These are phyloP conservation scores for Crucibulum laeve DNA, from an alignment of 768 basidiomycete species.

Conservation along the genomic window DNA sequence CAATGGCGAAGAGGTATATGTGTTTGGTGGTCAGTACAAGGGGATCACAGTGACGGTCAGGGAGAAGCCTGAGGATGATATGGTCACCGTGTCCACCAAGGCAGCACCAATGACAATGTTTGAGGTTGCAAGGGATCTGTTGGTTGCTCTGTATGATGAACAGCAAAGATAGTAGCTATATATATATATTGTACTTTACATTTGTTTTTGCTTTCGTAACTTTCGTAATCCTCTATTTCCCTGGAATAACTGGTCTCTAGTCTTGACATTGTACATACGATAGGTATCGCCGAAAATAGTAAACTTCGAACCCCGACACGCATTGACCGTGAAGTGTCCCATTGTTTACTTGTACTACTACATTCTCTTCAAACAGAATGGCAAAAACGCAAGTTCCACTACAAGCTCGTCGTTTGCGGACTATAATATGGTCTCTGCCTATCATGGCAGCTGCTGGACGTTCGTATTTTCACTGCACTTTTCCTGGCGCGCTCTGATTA, in stretches of 20 bases:
- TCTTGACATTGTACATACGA: too few relatives aligned
- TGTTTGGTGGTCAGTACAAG: slow-evolving; percentile 37
- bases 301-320: not conserved
- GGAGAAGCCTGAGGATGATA: slow-evolving; percentile 26
- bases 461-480: slow-evolving; percentile 23
- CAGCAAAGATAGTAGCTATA: not conserved
- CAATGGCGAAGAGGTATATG: slow-evolving; percentile 44
- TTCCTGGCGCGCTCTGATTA: not conserved
- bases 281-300: too few relatives aligned
- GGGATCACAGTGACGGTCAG: slow-evolving; percentile 43
- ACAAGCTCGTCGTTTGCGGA: slow-evolving; percentile 35
- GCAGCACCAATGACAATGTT: slow-evolving; percentile 27
- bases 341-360: slow-evolving; percentile 9
- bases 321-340: too few relatives aligned
- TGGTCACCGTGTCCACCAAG: slow-evolving; percentile 32
- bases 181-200: not conserved
- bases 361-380: slow-evolving; percentile 11
- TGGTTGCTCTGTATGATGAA: slow-evolving; percentile 29
- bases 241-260: too few relatives aligned
- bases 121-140: slow-evolving; percentile 26
- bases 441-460: slow-evolving; percentile 63
- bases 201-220: not conserved
- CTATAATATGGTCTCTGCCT: slow-evolving; percentile 59
- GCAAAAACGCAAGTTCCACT: slow-evolving; percentile 24
- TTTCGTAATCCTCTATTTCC: not conserved